phyloP scores from a whole-genome alignment of 2,329 filamentous ascomycete genomes.

The Knoxdaviesia proteae region DNA sequence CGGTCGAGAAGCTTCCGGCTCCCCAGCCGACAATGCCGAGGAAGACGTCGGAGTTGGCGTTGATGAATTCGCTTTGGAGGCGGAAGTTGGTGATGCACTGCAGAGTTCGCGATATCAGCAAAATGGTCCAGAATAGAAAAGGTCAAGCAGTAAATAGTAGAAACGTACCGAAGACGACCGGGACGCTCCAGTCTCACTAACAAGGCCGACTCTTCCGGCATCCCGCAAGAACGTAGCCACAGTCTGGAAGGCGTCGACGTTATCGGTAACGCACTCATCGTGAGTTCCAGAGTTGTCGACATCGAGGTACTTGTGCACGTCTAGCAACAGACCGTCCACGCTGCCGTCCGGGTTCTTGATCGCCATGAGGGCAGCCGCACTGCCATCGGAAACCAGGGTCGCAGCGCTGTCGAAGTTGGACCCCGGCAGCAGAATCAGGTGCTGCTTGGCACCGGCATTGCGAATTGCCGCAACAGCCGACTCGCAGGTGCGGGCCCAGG shows the following conservation, averaged over 20 bases:
- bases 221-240: conserved; percentile 23
- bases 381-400: conserved; percentile 25
- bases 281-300: conserved; percentile 32
- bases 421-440: conserved; percentile 44
- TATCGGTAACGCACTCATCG: conserved; percentile 29
- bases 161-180: conserved; percentile 12
- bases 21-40: conserved; percentile 24
- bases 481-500: conserved; percentile 41
- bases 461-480: conserved; percentile 44
- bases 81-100: conserved; percentile 23
- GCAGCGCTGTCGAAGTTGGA: conserved; percentile 34
- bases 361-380: conserved; percentile 25
- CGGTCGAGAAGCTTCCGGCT: conserved; percentile 20
- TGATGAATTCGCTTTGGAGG: conserved; percentile 23
- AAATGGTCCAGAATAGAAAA: too few relatives aligned
- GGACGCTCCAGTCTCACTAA: conserved; percentile 27
- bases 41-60: conserved; percentile 24
- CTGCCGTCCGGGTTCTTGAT: conserved; percentile 38
- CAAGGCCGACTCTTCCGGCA: conserved; percentile 20
- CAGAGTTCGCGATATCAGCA: too few relatives aligned
- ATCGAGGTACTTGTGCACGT: conserved; percentile 41
- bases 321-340: conserved; percentile 33
- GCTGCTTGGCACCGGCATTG: conserved; percentile 35
- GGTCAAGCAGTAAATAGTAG: neutral
- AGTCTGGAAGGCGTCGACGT: conserved; percentile 23